Percentiles rank a stretch among this genome's conserved stretches.
Evolutionary conservation across 371 early-diverging fungal species (phyloP).

Genomic region (Dentiscutata heterogama): DNA sequence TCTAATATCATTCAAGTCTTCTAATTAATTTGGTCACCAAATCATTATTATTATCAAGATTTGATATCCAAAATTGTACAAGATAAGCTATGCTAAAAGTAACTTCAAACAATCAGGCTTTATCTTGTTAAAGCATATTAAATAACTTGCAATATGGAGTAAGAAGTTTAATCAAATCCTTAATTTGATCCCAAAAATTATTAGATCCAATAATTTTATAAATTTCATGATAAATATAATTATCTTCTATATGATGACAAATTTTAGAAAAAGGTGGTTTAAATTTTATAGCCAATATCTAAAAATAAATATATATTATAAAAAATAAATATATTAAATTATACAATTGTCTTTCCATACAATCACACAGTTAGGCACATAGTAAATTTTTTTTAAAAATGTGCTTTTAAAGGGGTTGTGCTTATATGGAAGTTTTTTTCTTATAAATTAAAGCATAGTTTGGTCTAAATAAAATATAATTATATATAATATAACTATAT

Average conservation of each 20-base stretch:
- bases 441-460: too few relatives aligned
- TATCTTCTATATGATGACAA: background rate
- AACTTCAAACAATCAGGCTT: conserved; percentile 16
- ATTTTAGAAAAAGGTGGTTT: background rate
- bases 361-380: too few relatives aligned
- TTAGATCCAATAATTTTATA: background rate
- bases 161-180: background rate
- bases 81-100: conserved; percentile 9
- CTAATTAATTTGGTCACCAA: background rate
- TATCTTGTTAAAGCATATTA: conserved; percentile 31
- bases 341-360: too few relatives aligned
- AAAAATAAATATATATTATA: background rate
- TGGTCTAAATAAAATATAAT: too few relatives aligned
- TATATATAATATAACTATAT: too few relatives aligned
- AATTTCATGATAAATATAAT: background rate
- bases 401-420: too few relatives aligned
- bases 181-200: background rate
- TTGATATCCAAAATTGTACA: conserved; percentile 16
- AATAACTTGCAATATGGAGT: conserved; percentile 19
- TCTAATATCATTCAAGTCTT: background rate
- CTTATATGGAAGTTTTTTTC: too few relatives aligned
- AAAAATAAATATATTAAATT: background rate
- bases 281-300: background rate
- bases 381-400: too few relatives aligned
- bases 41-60: background rate